phyloP scores from a whole-genome alignment of 306 rosid genomes.

The Argentina anserina region DNA sequence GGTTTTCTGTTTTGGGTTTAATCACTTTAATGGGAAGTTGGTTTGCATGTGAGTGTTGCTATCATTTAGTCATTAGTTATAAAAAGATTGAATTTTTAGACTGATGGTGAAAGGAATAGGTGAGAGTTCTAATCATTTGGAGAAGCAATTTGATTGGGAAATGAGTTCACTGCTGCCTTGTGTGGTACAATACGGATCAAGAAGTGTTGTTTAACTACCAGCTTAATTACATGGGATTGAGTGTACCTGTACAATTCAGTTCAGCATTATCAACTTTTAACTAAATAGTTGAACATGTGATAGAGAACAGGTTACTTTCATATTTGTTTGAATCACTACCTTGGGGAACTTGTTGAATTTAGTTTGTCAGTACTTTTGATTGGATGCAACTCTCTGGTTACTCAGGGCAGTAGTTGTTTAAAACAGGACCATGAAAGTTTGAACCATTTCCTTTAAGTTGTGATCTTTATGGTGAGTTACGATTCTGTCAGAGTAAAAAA shows the following conservation, averaged over 20 bases:
- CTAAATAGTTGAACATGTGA: neutral
- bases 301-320: neutral
- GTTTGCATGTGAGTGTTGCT: neutral
- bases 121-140: neutral
- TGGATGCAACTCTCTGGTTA: neutral
- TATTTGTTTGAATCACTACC: neutral
- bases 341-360: neutral
- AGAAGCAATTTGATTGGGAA: neutral
- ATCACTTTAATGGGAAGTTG: neutral
- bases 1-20: neutral
- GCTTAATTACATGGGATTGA: neutral
- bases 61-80: neutral
- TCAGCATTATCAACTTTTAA: neutral
- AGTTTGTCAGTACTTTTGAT: neutral
- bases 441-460: neutral
- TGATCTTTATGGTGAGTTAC: neutral
- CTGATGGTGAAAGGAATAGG: neutral
- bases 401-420: neutral
- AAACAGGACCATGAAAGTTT: neutral
- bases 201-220: neutral
- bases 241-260: neutral
- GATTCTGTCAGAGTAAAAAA: neutral
- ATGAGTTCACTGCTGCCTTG: conserved; percentile 7
- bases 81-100: neutral
- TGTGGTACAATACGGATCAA: neutral